Evolutionary conservation across 371 early-diverging fungal genomes (phyloP).

Genomic region (Rhizopus sp.): DNA sequence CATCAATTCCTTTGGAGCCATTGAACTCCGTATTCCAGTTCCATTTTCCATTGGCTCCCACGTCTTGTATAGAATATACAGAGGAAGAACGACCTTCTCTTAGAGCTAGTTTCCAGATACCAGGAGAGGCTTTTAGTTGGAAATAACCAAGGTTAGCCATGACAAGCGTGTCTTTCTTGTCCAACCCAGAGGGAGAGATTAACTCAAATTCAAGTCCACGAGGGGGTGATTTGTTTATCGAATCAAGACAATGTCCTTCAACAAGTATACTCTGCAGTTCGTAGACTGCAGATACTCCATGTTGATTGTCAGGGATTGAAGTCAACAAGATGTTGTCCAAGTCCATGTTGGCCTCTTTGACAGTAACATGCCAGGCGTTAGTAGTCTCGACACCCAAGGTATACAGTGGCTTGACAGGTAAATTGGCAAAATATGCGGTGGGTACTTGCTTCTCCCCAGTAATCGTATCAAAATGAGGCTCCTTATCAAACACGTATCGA

Average conservation of each 20-base stretch:
- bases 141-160: slow-evolving; percentile 97
- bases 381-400: slow-evolving; percentile 87
- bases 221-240: slow-evolving; percentile 66
- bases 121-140: slow-evolving; percentile 91
- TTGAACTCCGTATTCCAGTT: slow-evolving; percentile 30
- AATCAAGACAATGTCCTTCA: slow-evolving; percentile 87
- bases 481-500: slow-evolving; percentile 76
- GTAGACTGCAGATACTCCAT: slow-evolving; percentile 74
- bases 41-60: slow-evolving; percentile 60
- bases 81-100: slow-evolving; percentile 82
- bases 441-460: slow-evolving; percentile 45
- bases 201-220: slow-evolving; percentile 89
- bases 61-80: slow-evolving; percentile 72
- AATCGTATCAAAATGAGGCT: slow-evolving; percentile 60
- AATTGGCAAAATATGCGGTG: slow-evolving; percentile 66
- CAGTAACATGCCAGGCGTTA: slow-evolving; percentile 87
- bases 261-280: slow-evolving; percentile 82
- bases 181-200: slow-evolving; percentile 35
- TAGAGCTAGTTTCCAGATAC: slow-evolving; percentile 79
- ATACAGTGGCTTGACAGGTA: slow-evolving; percentile 79
- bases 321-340: slow-evolving; percentile 86
- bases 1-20: slow-evolving; percentile 32
- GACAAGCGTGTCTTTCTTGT: slow-evolving; percentile 85
- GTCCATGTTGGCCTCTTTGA: slow-evolving; percentile 80
- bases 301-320: slow-evolving; percentile 36